Evolutionary conservation across 129 eudicot species (phyloP).

Genomic region (Tanacetum coccineum): DNA sequence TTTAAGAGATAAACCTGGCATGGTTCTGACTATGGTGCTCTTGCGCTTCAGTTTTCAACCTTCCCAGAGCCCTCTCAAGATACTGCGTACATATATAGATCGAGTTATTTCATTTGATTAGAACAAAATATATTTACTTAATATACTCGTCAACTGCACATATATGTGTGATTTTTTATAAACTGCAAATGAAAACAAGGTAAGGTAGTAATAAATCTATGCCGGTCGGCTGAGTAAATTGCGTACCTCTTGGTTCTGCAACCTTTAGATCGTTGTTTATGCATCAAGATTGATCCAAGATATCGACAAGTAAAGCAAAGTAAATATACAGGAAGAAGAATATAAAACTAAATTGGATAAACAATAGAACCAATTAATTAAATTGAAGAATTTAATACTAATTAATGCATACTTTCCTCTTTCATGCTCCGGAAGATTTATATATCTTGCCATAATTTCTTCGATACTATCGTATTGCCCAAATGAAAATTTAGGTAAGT

Average conservation of each 20-base stretch:
- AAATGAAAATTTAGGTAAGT: conserved; percentile 10
- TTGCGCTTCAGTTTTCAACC: conserved; percentile 53
- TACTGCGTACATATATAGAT: conserved; percentile 34
- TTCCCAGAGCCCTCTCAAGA: conserved; percentile 52
- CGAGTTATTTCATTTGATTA: conserved; percentile 1
- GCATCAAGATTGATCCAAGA: conserved; percentile 22
- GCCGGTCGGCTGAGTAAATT: neutral
- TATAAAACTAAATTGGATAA: conserved; percentile 1
- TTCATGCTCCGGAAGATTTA: conserved; percentile 84
- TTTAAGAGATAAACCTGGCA: conserved; percentile 35
- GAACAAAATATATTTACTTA: neutral
- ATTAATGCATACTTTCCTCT: conserved; percentile 51
- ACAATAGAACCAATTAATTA: conserved; percentile 3
- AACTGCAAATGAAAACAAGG: conserved; percentile 6
- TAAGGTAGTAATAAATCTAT: neutral
- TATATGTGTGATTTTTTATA: conserved; percentile 2
- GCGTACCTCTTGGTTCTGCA: conserved; percentile 72
- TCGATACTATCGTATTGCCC: conserved; percentile 44
- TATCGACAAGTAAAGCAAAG: neutral
- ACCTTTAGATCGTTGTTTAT: conserved; percentile 33
- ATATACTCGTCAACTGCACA: conserved; percentile 9
- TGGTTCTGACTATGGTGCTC: conserved; percentile 35
- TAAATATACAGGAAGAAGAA: conserved; percentile 7
- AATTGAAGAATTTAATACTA: conserved; percentile 6
- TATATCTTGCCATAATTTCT: conserved; percentile 57